Conservation (phyloP, 257 asterid species). For the Solanum ahanhuiri region DNA sequence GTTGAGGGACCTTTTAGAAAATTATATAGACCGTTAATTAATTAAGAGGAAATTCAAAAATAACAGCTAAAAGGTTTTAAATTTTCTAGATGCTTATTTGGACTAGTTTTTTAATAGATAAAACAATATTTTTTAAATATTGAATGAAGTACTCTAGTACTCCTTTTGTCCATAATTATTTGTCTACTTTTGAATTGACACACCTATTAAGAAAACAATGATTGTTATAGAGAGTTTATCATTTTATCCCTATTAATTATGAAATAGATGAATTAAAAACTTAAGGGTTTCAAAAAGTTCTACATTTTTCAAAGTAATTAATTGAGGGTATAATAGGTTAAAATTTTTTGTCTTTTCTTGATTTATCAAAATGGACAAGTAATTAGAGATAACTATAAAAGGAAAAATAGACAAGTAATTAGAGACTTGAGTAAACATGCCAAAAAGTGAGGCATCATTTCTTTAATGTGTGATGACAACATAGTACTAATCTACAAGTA, state of each 20-base stretch:
- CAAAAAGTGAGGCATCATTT: background rate
- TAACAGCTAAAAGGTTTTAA: background rate
- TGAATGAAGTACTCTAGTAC: background rate
- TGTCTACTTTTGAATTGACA: too few species aligned
- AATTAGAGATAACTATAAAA: too few species aligned
- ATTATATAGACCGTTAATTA: background rate
- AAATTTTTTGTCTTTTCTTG: too few species aligned
- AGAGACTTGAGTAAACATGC: background rate
- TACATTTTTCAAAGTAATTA: too few species aligned
- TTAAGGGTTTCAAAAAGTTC: too few species aligned
- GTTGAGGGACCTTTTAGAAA: background rate
- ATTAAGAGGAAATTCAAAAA: background rate
- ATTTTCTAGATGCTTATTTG: background rate
- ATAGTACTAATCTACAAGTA: background rate
- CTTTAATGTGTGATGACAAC: background rate
- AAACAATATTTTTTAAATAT: background rate
- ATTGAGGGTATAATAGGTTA: too few species aligned
- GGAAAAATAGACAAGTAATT: rapidly evolving
- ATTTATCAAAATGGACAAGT: too few species aligned
- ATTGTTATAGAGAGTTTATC: too few species aligned
- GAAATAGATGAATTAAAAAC: too few species aligned
- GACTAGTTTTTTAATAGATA: background rate
- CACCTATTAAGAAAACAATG: too few species aligned
- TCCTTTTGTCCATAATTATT: too few species aligned
- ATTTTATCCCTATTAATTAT: too few species aligned